Evolutionary conservation across 305 asterid species (phyloP).

Genomic region (Andrographis paniculata): DNA sequence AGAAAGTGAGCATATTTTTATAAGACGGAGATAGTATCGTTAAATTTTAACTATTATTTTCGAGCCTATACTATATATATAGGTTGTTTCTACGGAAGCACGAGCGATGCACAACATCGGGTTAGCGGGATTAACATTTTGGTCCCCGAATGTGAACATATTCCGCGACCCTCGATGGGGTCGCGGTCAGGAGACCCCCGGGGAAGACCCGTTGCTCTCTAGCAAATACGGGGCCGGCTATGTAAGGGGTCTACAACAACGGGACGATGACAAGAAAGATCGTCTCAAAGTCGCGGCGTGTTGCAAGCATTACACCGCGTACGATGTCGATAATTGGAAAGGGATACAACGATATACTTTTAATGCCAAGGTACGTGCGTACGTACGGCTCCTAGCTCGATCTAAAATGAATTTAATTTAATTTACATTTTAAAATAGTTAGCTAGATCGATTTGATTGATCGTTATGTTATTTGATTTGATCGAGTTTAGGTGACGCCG

Average conservation of each 20-base stretch:
- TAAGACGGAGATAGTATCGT: too few species aligned
- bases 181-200: slow-evolving; percentile 88
- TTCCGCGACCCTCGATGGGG: slow-evolving; percentile 99
- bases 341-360: slow-evolving; percentile 71
- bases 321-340: slow-evolving; percentile 93
- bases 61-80: not conserved
- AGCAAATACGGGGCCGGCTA: slow-evolving; percentile 78
- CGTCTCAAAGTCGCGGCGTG: slow-evolving; percentile 88
- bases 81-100: slow-evolving; percentile 96
- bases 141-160: slow-evolving; percentile 90
- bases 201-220: slow-evolving; percentile 78
- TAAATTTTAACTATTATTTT: too few species aligned
- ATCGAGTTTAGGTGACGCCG: slow-evolving; percentile 49
- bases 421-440: not conserved
- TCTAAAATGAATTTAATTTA: not conserved
- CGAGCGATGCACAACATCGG: slow-evolving; percentile 97
- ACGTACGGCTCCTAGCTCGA: too few species aligned
- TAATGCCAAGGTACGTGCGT: slow-evolving; percentile 79
- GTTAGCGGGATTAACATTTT: slow-evolving; percentile 75
- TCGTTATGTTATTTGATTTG: not conserved
- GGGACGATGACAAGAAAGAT: slow-evolving; percentile 64
- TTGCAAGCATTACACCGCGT: slow-evolving; percentile 94
- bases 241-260: slow-evolving; percentile 68
- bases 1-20: too few species aligned
- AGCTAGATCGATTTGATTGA: not conserved